A percentile compares a stretch with the other conserved stretches of the same genome.
Evolutionary conservation across 768 basidiomycete species (phyloP).

Genomic region (Leccinum broughii): DNA sequence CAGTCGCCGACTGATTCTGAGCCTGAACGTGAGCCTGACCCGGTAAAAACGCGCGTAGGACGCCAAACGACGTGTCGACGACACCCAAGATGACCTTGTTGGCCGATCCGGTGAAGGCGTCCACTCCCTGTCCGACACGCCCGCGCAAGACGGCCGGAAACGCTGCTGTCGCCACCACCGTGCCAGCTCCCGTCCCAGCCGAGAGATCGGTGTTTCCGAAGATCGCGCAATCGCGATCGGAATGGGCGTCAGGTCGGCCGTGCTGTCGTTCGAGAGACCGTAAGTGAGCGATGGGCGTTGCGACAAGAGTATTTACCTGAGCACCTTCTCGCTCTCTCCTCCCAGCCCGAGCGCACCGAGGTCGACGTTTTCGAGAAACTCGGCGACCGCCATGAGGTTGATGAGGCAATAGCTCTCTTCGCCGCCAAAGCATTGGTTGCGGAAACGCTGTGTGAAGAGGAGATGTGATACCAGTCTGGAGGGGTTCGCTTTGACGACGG

Average conservation of each 20-base stretch:
- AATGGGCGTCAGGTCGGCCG: conserved; percentile 80
- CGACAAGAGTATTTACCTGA: conserved; percentile 46
- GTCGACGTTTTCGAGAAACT: conserved; percentile 95
- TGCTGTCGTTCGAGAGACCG: conserved; percentile 41
- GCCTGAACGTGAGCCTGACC: conserved; percentile 22
- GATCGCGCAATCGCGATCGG: conserved; percentile 54
- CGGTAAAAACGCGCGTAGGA: conserved; percentile 76
- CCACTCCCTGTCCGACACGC: conserved; percentile 78
- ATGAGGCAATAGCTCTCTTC: conserved; percentile 93
- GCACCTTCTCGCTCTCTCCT: conserved; percentile 55
- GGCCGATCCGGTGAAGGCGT: conserved; percentile 79
- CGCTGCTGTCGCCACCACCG: conserved; percentile 29
- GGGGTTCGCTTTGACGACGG: conserved; percentile 93
- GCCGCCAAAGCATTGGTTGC: conserved; percentile 38
- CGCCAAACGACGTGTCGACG: conserved; percentile 87
- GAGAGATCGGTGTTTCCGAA: conserved; percentile 40
- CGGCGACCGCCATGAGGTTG: conserved; percentile 92
- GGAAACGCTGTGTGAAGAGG: conserved; percentile 36
- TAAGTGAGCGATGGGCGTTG: not conserved
- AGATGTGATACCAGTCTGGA: conserved; percentile 64
- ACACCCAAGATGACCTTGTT: conserved; percentile 79
- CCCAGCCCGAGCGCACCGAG: conserved; percentile 67
- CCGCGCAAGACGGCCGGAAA: conserved; percentile 59
- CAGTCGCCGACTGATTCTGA: not conserved
- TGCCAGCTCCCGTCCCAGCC: not conserved